Base-by-base conservation (phyloP, 352 stramenopile species). In the Pythium volutum region DNA sequence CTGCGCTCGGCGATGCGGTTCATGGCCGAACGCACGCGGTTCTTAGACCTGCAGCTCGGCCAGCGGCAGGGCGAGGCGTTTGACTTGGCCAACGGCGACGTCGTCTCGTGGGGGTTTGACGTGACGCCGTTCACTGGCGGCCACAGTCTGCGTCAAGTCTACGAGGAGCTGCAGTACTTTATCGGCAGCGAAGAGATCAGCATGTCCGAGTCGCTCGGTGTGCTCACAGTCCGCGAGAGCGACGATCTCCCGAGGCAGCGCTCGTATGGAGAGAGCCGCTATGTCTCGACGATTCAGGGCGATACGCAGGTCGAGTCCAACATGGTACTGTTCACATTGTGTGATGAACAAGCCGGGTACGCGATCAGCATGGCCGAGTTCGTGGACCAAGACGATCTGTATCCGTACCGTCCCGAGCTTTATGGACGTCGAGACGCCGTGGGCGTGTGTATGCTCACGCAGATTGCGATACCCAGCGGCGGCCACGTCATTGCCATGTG, bases 101-200 rank as follows among this genome's bases (percentile, higher is more conserved):
- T 52, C 18, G 59, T 12, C 11, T 4, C 51, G 9, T 53, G 34
- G 20, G 27, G 20, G 4, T 56, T 61, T 41, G 45, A 43, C 14
- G 43, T 67, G 4, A 43, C 33, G 1, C 54, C 39, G 4, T 54
- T 53, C 15, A 27, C 29, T n/a, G 26, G 20, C 16, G 27, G 43
- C 39, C 39, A 49, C 23, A 34, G n/a, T 8, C 48, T 61, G 7
- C 48, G 43, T 4, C 41, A 52, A 41, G 62, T 65, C 1, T 69
- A 42, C 22, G 62, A 65, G 14, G 47, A 49, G 23, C 48, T 69
- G 7, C 20, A 43, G 41, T 34, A 53, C 8, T 69, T 52, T 39
- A 22, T 69, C 10, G 16, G 9, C 15, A 45, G 61, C 33, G 49
- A 65, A 51, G 62, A 69, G 36, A 59, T 69, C n/a, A n/a, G n/a